Conservation (phyloP, 148 eudicot species). For the Fagopyrum esculentum region DNA sequence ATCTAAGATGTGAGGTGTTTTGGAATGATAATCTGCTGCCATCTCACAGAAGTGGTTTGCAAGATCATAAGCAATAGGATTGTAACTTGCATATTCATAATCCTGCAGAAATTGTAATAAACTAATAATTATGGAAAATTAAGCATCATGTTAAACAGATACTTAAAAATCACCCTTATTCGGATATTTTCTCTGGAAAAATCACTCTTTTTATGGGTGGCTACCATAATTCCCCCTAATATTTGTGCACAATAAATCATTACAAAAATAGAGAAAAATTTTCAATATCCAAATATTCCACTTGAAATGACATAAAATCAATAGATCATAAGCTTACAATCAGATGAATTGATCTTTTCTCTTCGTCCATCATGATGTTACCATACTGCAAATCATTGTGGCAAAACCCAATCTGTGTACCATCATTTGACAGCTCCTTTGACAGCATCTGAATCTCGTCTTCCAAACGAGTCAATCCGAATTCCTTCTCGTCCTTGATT, state of each 20-base stretch:
- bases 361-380: slow-evolving; percentile 84
- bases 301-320: neutral
- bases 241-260: neutral
- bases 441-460: slow-evolving; percentile 54
- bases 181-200: neutral
- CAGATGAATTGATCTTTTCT: slow-evolving; percentile 49
- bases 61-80: slow-evolving; percentile 81
- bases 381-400: slow-evolving; percentile 97
- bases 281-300: neutral
- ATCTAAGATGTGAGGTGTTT: slow-evolving; percentile 74
- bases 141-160: neutral
- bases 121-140: neutral
- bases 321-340: slow-evolving; percentile 39
- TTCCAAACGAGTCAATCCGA: slow-evolving; percentile 46
- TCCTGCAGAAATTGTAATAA: slow-evolving; percentile 40
- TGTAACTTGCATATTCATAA: slow-evolving; percentile 88
- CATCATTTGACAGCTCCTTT: slow-evolving; percentile 33
- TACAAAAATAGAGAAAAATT: neutral
- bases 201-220: neutral
- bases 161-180: neutral
- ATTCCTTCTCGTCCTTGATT: slow-evolving; percentile 36
- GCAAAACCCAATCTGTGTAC: slow-evolving; percentile 61
- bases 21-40: slow-evolving; percentile 92
- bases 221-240: neutral
- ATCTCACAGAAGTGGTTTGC: slow-evolving; percentile 97